phyloP scores from a whole-genome alignment of 1,284 basidiomycete species.

The Vanrija sp. region DNA sequence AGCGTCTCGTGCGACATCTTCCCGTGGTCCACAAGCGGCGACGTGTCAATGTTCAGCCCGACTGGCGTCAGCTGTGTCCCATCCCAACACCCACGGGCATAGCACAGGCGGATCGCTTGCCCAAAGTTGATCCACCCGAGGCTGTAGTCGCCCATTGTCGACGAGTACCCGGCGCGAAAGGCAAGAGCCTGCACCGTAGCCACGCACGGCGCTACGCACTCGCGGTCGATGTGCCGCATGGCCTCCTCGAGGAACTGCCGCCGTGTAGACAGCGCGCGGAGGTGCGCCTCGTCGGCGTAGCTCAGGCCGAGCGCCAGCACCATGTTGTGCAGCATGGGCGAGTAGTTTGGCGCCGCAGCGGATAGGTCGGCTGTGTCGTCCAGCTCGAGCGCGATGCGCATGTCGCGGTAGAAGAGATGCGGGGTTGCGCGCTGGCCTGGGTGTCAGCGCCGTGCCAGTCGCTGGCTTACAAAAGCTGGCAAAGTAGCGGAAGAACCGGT shows the following conservation, averaged over 20 bases:
- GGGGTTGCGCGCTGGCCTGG: conserved; percentile 11
- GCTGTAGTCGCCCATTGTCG: conserved; percentile 42
- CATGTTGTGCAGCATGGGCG: conserved; percentile 66
- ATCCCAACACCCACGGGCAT: conserved; percentile 18
- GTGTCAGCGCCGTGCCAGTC: neutral
- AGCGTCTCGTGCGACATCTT: conserved; percentile 16
- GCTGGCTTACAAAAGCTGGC: conserved; percentile 18
- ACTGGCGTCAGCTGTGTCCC: conserved; percentile 8
- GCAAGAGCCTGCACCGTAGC: conserved; percentile 59
- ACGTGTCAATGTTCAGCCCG: conserved; percentile 24
- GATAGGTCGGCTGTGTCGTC: conserved; percentile 41
- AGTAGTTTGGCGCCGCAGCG: conserved; percentile 57
- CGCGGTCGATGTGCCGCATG: conserved; percentile 57
- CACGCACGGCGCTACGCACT: conserved; percentile 59
- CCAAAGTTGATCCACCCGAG: conserved; percentile 29
- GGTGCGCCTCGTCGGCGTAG: conserved; percentile 56
- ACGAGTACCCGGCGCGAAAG: conserved; percentile 59
- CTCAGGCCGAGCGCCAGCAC: conserved; percentile 59
- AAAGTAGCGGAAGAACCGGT: conserved; percentile 33
- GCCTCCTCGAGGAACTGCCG: conserved; percentile 56
- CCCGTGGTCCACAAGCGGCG: conserved; percentile 16
- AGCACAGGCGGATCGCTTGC: conserved; percentile 19
- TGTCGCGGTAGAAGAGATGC: conserved; percentile 20
- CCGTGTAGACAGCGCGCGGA: conserved; percentile 54
- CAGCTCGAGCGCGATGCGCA: conserved; percentile 9